Base-by-base conservation (phyloP, 1,284 basidiomycete species). In the Cryptococcus depauperatus region DNA sequence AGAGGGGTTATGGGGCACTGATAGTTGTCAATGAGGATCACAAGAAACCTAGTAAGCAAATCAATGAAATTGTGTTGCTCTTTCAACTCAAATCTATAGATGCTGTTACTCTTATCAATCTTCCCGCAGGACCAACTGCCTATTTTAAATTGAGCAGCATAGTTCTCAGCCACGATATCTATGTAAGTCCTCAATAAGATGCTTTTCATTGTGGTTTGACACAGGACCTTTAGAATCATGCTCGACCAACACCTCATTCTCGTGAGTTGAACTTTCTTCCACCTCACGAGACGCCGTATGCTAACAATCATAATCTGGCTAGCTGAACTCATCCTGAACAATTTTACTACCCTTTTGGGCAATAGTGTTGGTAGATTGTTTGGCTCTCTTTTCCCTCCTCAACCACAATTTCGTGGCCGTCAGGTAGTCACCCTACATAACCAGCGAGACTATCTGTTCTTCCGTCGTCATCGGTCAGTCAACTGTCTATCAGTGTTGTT, bases 381-480 rank as follows among this genome's bases (percentile, higher is more conserved):
- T 69, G 93, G 96, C 59, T 87, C 87, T 1, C 78, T 93, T 19
- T 98, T 98, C 74, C 95, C 95, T 13, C 85, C 87, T 13, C 77
- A 96, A 54, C 92, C 93, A 0, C 86, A 95, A 69, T 91, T 97
- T 62, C 86, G 93, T 68, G 95, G 95, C 16, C 78, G 95, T 34
- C 95, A 99, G 71, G 92, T 97, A 13, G 91, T 97, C 3, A 96
- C 93, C 1, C 76, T 97, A 23, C 95, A 98, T 69, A 97, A 97
- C 62, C 92, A 97, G 68, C 80, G 95, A 45, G 95, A 99, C 73
- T 99, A 97, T 69, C 73, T 98, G 48, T 99, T 99, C 74, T 96
- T 98, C 76, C 76, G 95, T 48, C 76, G 95, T 54, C 92, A 97
- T 73, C 77, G 87, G 84, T 87, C 46, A 44, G 74, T 57, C 42